These are phyloP conservation scores for Cardamine resedifolia DNA, from an alignment of 345 rosid species.

Conservation along the genomic window DNA sequence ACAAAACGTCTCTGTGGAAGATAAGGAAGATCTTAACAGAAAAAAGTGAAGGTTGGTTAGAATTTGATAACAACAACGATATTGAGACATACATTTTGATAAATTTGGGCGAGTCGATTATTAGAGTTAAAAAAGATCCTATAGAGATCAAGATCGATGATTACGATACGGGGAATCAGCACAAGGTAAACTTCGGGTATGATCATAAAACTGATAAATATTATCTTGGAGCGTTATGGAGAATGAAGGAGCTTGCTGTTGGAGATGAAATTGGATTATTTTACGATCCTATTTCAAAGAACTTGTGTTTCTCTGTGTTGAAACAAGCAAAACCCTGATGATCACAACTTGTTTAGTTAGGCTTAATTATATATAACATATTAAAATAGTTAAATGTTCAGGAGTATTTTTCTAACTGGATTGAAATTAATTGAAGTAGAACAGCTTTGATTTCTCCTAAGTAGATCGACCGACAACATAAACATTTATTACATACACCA, in stretches of 20 bases:
- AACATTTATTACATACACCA: constrained; percentile 33
- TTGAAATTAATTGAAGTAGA: neutral
- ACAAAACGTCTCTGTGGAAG: constrained; percentile 23
- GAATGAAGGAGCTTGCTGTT: constrained; percentile 2
- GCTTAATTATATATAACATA: no score
- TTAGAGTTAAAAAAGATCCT: neutral
- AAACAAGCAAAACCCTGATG: neutral
- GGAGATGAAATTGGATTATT: constrained; percentile 5
- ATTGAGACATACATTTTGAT: constrained; percentile 4
- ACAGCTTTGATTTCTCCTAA: constrained; percentile 7
- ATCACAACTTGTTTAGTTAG: no score
- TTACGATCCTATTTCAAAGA: no score
- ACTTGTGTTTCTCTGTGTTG: neutral
- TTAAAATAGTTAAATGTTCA: no score
- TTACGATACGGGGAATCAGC: constrained; percentile 8
- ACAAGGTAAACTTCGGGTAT: neutral
- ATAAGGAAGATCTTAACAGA: constrained; percentile 7
- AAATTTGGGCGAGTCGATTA: neutral
- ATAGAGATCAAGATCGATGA: constrained; percentile 21
- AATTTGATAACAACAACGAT: constrained; percentile 21
- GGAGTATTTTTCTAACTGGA: no score
- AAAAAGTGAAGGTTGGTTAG: constrained; percentile 8
- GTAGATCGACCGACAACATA: constrained; percentile 29
- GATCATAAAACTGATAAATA: neutral
- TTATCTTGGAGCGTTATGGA: constrained; percentile 6